Conservation (phyloP, 2,329 filamentous ascomycete species). For the Exophiala xenobiotica region DNA sequence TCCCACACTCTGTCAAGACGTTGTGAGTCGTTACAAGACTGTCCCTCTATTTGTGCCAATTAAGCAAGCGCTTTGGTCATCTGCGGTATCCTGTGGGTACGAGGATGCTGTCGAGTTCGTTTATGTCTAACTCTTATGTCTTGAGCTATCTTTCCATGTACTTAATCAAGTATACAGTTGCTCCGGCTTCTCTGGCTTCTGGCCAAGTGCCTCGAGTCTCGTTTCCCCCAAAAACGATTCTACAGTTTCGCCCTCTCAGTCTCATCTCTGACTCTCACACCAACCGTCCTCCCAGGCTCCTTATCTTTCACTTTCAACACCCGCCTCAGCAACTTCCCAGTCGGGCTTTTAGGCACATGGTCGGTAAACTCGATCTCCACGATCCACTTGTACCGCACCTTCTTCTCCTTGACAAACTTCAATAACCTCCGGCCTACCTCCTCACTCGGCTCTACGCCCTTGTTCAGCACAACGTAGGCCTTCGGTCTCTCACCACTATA, state of each 20-base stretch:
- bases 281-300: conserved; percentile 28
- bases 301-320: conserved; percentile 47
- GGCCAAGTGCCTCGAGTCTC: no score
- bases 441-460: conserved; percentile 59
- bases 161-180: conserved; percentile 70
- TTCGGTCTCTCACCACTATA: conserved; percentile 58
- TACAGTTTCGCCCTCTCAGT: conserved; percentile 59
- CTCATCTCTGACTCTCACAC: conserved; percentile 25
- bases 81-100: no score
- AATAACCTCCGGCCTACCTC: conserved; percentile 61
- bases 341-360: conserved; percentile 69
- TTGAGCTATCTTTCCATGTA: background rate
- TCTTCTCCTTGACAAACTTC: conserved; percentile 28
- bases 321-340: conserved; percentile 70
- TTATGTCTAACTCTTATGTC: background rate
- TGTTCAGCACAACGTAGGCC: conserved; percentile 61
- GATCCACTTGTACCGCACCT: conserved; percentile 36
- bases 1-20: no score
- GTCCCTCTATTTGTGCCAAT: no score
- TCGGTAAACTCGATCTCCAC: conserved; percentile 42
- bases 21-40: no score
- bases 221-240: background rate
- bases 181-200: no score
- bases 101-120: no score
- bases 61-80: no score